phyloP scores from a whole-genome alignment of 805 yeast species.

The Cyberlindnera japonica region DNA sequence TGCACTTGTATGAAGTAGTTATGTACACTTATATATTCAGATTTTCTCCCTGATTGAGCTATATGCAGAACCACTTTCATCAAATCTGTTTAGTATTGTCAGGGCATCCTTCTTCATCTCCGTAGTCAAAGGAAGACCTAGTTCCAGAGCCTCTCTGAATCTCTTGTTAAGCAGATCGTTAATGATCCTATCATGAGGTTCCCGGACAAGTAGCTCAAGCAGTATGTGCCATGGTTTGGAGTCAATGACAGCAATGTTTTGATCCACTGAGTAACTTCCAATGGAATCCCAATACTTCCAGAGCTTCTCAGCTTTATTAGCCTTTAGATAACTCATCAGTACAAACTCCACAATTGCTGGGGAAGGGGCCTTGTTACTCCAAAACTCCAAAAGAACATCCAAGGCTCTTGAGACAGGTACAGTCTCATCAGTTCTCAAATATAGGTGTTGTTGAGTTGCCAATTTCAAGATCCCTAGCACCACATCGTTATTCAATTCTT shows the following conservation, averaged over 20 bases:
- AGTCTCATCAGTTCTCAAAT: slow-evolving; percentile 3
- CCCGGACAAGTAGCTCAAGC: slow-evolving; percentile 7
- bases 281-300: slow-evolving; percentile 22
- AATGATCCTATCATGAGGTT: slow-evolving; percentile 18
- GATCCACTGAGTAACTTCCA: neutral
- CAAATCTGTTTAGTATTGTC: slow-evolving; percentile 16
- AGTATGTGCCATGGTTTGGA: slow-evolving; percentile 25
- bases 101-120: slow-evolving; percentile 5
- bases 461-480: slow-evolving; percentile 18
- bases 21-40: neutral
- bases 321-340: slow-evolving; percentile 18
- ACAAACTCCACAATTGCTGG: slow-evolving; percentile 17
- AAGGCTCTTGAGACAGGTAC: slow-evolving; percentile 14
- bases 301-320: slow-evolving; percentile 16
- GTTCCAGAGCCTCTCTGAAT: slow-evolving; percentile 9
- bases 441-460: slow-evolving; percentile 24
- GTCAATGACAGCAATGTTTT: slow-evolving; percentile 11
- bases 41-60: too few species aligned
- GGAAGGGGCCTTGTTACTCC: slow-evolving; percentile 3
- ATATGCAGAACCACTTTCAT: slow-evolving; percentile 13
- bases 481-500: slow-evolving; percentile 13
- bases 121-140: slow-evolving; percentile 2
- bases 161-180: slow-evolving; percentile 16
- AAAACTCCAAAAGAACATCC: slow-evolving; percentile 16
- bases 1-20: neutral